These are phyloP conservation scores for Neurospora crassa DNA, from an alignment of 2,329 filamentous ascomycete genomes.

Conservation along the genomic window DNA sequence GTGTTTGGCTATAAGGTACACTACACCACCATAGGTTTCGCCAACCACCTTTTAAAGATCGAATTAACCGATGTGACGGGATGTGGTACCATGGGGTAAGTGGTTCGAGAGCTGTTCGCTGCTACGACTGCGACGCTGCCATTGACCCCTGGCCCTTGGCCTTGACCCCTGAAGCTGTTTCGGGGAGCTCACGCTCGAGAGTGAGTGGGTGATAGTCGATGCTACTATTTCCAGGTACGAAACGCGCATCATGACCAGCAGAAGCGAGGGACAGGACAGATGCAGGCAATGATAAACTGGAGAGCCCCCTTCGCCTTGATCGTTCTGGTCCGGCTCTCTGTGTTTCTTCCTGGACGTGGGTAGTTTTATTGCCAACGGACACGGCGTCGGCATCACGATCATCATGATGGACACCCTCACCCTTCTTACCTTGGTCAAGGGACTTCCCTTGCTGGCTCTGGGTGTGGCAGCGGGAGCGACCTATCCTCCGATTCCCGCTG, in stretches of 20 bases:
- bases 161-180: not conserved
- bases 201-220: not conserved
- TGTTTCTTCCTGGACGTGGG: not conserved
- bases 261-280: not conserved
- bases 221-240: not conserved
- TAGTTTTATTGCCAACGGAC: not conserved
- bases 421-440: conserved; percentile 3
- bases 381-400: not conserved
- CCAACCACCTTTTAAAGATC: not conserved
- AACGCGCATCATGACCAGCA: not conserved
- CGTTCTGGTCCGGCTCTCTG: not conserved
- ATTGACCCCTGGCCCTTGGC: not conserved
- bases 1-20: not conserved
- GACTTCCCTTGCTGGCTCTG: conserved; percentile 9
- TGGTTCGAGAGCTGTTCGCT: not conserved
- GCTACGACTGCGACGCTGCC: not conserved
- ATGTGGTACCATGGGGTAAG: not conserved
- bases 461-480: conserved; percentile 15
- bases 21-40: not conserved
- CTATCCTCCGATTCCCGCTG: conserved; percentile 36
- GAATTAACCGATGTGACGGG: not conserved
- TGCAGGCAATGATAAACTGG: not conserved
- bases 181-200: not conserved
- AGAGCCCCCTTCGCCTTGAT: not conserved
- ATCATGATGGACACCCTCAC: conserved; percentile 9